Conservation (phyloP, 805 yeast species). For the Candida coquimbonensis region DNA sequence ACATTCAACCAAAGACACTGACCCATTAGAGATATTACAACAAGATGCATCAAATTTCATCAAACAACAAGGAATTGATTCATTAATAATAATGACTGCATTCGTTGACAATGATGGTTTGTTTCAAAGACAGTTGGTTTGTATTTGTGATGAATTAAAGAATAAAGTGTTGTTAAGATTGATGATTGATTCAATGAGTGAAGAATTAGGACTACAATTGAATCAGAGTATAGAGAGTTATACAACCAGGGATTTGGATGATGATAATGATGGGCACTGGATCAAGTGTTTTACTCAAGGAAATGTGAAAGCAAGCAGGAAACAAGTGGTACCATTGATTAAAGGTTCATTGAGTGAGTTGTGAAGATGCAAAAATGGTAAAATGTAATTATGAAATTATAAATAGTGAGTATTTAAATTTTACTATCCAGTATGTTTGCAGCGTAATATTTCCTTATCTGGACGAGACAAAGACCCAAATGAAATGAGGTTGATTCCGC, state of each 20-base stretch:
- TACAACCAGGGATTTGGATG: too few relatives aligned
- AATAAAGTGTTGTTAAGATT: too few relatives aligned
- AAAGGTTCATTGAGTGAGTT: not conserved
- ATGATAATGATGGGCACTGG: too few relatives aligned
- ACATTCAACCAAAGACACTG: constrained; percentile 16
- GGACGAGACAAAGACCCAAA: too few relatives aligned
- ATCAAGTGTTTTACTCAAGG: not conserved
- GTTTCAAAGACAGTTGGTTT: constrained; percentile 39
- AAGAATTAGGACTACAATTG: too few relatives aligned
- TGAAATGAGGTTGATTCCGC: too few relatives aligned
- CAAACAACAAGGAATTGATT: constrained; percentile 4
- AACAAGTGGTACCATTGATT: constrained; percentile 7
- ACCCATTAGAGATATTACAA: not conserved
- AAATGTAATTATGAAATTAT: too few relatives aligned
- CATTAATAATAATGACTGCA: constrained; percentile 43
- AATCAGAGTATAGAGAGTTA: too few relatives aligned
- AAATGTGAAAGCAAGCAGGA: constrained; percentile 4
- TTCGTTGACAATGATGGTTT: constrained; percentile 16
- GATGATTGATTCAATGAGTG: too few relatives aligned
- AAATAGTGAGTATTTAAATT: too few relatives aligned
- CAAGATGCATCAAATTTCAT: not conserved
- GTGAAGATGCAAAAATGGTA: not conserved
- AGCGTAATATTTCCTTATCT: too few relatives aligned
- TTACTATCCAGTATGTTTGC: too few relatives aligned
- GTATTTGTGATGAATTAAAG: not conserved